Evolutionary conservation across 169 alveolate genomes (phyloP).

Genomic region (Cryptosporidium xiaoi): DNA sequence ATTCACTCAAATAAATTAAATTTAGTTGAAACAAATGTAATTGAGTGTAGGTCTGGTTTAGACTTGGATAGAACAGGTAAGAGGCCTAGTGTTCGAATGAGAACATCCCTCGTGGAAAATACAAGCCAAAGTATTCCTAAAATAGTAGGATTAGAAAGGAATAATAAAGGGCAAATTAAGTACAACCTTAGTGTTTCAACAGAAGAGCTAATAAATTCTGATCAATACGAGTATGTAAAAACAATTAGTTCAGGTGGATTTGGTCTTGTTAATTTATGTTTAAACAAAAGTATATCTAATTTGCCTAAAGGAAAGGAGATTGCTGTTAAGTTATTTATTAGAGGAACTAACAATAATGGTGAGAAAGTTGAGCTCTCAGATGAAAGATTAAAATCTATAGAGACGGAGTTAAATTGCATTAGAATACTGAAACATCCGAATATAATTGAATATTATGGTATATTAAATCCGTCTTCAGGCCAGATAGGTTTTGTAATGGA

Average conservation of each 20-base stretch:
- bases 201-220: constrained; percentile 26
- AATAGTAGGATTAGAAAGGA: constrained; percentile 58
- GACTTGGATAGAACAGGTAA: not conserved
- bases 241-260: constrained; percentile 63
- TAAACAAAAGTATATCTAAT: constrained; percentile 7
- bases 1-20: too few species aligned
- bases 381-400: constrained; percentile 61
- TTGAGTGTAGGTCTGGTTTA: too few species aligned
- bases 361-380: constrained; percentile 15
- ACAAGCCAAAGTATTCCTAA: constrained; percentile 30
- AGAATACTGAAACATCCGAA: constrained; percentile 60
- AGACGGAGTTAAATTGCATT: constrained; percentile 54
- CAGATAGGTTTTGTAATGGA: constrained; percentile 82
- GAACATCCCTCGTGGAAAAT: constrained; percentile 49
- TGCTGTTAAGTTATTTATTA: constrained; percentile 53
- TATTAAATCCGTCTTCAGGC: constrained; percentile 59
- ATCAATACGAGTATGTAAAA: constrained; percentile 35
- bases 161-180: constrained; percentile 25
- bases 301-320: constrained; percentile 49
- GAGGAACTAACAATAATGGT: constrained; percentile 23
- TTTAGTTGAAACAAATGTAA: too few species aligned
- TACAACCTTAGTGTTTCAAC: constrained; percentile 35
- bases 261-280: constrained; percentile 50
- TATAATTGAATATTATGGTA: constrained; percentile 57
- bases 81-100: constrained; percentile 43